These are phyloP conservation scores for Pezicula neosporulosa DNA, from an alignment of 2,329 filamentous ascomycete species.

Conservation along the genomic window DNA sequence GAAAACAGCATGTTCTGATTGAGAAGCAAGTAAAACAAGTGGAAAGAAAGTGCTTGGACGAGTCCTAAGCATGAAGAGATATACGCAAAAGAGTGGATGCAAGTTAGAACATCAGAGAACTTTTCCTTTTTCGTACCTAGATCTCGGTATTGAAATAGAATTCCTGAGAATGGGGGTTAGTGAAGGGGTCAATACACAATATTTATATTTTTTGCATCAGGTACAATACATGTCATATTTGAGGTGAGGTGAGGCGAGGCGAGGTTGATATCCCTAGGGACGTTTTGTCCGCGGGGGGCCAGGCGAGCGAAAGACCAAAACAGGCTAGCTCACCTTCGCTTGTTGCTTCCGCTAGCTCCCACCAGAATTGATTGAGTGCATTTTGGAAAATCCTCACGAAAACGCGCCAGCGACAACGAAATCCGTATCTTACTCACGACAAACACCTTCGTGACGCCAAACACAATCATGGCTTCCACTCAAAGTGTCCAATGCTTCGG, in stretches of 20 bases:
- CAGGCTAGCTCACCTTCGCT: neutral
- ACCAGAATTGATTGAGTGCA: neutral
- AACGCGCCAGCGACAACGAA: constrained; percentile 1
- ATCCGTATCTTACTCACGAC: neutral
- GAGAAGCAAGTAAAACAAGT: neutral
- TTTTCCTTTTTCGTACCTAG: too few relatives aligned
- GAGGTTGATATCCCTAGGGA: too few relatives aligned
- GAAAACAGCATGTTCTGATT: neutral
- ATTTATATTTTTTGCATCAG: too few relatives aligned
- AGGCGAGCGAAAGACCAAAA: neutral
- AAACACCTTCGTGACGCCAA: constrained; percentile 1
- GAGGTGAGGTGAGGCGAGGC: neutral
- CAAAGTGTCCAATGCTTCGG: constrained; percentile 97
- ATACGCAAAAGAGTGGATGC: too few relatives aligned
- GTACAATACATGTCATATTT: neutral
- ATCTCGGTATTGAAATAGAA: too few relatives aligned
- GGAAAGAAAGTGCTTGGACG: neutral
- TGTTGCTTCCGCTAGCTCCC: neutral
- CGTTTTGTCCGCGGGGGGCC: neutral
- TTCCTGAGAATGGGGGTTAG: too few relatives aligned
- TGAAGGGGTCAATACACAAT: too few relatives aligned
- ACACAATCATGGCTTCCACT: constrained; percentile 50
- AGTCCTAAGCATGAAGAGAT: neutral
- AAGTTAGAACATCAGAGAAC: too few relatives aligned
- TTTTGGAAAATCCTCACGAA: neutral